Conservation (phyloP, 2,329 filamentous ascomycete species). For the Xylaria sp. region DNA sequence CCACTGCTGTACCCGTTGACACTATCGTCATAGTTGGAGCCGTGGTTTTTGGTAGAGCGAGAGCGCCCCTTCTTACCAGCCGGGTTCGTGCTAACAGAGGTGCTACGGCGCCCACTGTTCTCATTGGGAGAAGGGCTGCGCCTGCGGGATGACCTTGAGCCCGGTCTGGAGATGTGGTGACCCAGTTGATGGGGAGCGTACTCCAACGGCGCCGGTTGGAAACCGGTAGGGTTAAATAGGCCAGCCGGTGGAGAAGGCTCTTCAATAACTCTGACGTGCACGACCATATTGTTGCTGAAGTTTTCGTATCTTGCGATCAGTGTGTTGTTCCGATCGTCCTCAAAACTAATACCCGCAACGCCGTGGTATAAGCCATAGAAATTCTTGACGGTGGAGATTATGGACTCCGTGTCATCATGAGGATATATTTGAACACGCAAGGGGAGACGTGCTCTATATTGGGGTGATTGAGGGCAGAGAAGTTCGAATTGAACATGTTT, state of each 20-base stretch:
- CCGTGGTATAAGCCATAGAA: constrained; percentile 95
- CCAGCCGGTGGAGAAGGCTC: constrained; percentile 60
- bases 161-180: constrained; percentile 73
- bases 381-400: constrained; percentile 98
- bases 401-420: constrained; percentile 96
- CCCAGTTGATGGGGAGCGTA: constrained; percentile 63
- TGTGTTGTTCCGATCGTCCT: constrained; percentile 88
- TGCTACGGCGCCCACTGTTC: constrained; percentile 78
- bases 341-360: constrained; percentile 90
- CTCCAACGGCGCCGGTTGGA: constrained; percentile 64
- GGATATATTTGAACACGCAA: constrained; percentile 91
- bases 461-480: constrained; percentile 73
- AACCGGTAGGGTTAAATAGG: constrained; percentile 63
- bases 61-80: constrained; percentile 73
- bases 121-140: constrained; percentile 81
- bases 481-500: constrained; percentile 86
- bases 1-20: constrained; percentile 86
- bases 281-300: constrained; percentile 89
- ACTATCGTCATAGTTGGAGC: constrained; percentile 73
- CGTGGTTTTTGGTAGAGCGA: constrained; percentile 76
- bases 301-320: constrained; percentile 98
- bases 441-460: constrained; percentile 79
- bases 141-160: constrained; percentile 76
- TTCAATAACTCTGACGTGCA: constrained; percentile 88
- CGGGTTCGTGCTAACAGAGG: constrained; percentile 70